A percentile compares a stretch with the other conserved stretches of the same genome.
phyloP scores from a whole-genome alignment of 73 alveolate genomes.

The Symbiodinium natans region DNA sequence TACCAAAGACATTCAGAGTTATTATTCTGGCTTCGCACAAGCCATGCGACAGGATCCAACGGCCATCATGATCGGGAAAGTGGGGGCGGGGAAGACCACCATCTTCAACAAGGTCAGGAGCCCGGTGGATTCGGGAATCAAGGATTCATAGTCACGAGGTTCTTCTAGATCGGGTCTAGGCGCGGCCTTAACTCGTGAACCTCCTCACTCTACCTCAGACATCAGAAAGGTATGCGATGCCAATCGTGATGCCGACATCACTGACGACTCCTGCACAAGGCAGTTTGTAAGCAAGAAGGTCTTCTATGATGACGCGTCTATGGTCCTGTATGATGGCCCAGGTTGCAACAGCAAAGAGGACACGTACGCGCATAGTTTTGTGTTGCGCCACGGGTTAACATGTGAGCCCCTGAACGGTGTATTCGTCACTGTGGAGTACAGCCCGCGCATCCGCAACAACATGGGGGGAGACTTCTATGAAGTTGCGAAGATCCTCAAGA shows the following conservation, averaged over 20 bases:
- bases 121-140: not conserved
- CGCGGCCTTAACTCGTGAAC: too few relatives aligned
- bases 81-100: slow-evolving; percentile 70
- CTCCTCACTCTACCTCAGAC: too few relatives aligned
- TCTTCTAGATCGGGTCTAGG: too few relatives aligned
- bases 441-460: slow-evolving; percentile 83
- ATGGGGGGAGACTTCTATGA: slow-evolving; percentile 72
- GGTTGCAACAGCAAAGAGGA: slow-evolving; percentile 80
- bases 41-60: slow-evolving; percentile 6
- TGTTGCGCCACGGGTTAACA: slow-evolving; percentile 42
- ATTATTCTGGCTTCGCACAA: not conserved
- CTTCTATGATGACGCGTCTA: slow-evolving; percentile 28
- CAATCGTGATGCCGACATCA: slow-evolving; percentile 62
- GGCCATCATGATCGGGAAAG: slow-evolving; percentile 70
- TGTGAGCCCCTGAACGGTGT: slow-evolving; percentile 49
- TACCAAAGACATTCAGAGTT: not conserved
- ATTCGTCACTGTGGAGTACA: slow-evolving; percentile 52
- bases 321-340: slow-evolving; percentile 63
- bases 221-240: slow-evolving; percentile 49
- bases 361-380: slow-evolving; percentile 51
- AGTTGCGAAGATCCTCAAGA: slow-evolving; percentile 55
- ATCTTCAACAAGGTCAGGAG: slow-evolving; percentile 46
- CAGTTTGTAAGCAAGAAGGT: slow-evolving; percentile 62
- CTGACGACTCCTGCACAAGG: slow-evolving; percentile 62
- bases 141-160: too few relatives aligned